A percentile compares a stretch with the other conserved stretches of the same genome.
phyloP scores from a whole-genome alignment of 768 basidiomycete genomes.

The Daedaleopsis nitida region DNA sequence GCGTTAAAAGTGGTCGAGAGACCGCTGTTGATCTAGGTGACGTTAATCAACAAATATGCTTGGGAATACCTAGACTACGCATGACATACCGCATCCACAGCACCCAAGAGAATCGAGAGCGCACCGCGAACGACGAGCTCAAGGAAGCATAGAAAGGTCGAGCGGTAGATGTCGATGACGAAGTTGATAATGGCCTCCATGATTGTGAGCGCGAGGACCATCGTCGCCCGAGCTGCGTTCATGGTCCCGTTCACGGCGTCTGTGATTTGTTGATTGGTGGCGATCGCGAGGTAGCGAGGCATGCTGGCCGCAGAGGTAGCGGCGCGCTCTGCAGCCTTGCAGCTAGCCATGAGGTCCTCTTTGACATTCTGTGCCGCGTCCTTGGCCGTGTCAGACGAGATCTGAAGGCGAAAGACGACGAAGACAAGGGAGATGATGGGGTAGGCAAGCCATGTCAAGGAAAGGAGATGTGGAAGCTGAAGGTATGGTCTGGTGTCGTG shows the following conservation, averaged over 20 bases:
- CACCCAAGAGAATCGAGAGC: slow-evolving; percentile 76
- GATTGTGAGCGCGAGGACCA: slow-evolving; percentile 74
- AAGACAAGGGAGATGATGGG: slow-evolving; percentile 89
- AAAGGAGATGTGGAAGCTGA: slow-evolving; percentile 77
- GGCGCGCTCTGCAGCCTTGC: slow-evolving; percentile 81
- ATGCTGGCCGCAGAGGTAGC: slow-evolving; percentile 82
- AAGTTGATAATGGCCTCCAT: slow-evolving; percentile 92
- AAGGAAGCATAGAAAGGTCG: slow-evolving; percentile 90
- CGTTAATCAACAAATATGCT: not conserved
- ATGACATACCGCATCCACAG: slow-evolving; percentile 75
- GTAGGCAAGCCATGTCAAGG: slow-evolving; percentile 89
- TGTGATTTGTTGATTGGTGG: slow-evolving; percentile 78
- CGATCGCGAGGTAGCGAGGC: slow-evolving; percentile 85
- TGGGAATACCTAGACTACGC: too few relatives aligned
- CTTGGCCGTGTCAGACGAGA: slow-evolving; percentile 72
- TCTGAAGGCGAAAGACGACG: slow-evolving; percentile 78
- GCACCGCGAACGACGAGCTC: slow-evolving; percentile 86
- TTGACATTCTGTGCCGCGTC: slow-evolving; percentile 71
- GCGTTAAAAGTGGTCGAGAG: slow-evolving; percentile 58
- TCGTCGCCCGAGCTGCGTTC: slow-evolving; percentile 70
- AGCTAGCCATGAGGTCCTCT: slow-evolving; percentile 76
- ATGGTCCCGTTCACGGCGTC: slow-evolving; percentile 80
- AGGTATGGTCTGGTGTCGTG: slow-evolving; percentile 77
- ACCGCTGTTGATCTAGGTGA: slow-evolving; percentile 66
- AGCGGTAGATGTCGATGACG: slow-evolving; percentile 89